phyloP scores from a whole-genome alignment of 2,329 filamentous ascomycete genomes.

The Cladosporium colombiae region DNA sequence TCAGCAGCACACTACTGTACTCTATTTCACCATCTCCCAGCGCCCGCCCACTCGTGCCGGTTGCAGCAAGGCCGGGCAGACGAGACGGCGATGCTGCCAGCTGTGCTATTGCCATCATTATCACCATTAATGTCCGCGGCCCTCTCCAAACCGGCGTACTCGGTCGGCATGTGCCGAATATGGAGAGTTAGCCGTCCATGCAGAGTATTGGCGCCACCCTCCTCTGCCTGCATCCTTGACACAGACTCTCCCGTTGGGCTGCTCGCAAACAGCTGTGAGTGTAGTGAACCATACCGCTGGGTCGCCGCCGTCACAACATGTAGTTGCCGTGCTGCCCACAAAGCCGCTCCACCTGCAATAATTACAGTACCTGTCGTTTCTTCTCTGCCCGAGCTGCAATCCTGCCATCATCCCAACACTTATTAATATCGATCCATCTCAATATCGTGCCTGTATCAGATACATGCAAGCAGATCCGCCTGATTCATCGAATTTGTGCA shows the following conservation, averaged over 20 bases:
- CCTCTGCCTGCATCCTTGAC: constrained; percentile 20
- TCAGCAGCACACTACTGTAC: constrained; percentile 4
- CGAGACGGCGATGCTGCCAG: not conserved
- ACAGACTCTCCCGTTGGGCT: constrained; percentile 20
- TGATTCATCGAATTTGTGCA: not conserved
- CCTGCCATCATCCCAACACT: not conserved
- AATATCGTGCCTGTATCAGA: not conserved
- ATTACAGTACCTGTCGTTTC: not conserved
- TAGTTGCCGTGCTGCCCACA: constrained; percentile 17
- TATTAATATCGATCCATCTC: not conserved
- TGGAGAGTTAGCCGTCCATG: constrained; percentile 16
- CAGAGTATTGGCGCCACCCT: constrained; percentile 14
- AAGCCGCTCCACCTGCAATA: constrained; percentile 11
- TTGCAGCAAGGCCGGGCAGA: not conserved
- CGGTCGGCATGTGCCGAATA: constrained; percentile 4
- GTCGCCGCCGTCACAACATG: constrained; percentile 20
- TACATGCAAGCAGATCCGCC: not conserved
- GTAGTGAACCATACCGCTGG: constrained; percentile 20
- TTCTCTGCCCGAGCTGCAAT: not conserved
- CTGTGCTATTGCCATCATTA: not conserved
- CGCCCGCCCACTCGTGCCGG: not conserved
- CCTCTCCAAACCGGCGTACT: not conserved
- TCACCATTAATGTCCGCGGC: not conserved
- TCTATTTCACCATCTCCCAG: not conserved
- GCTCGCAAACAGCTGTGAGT: constrained; percentile 17